Base-by-base conservation (phyloP, 176 grass and related monocot species). In the Tuctoria greenei region DNA sequence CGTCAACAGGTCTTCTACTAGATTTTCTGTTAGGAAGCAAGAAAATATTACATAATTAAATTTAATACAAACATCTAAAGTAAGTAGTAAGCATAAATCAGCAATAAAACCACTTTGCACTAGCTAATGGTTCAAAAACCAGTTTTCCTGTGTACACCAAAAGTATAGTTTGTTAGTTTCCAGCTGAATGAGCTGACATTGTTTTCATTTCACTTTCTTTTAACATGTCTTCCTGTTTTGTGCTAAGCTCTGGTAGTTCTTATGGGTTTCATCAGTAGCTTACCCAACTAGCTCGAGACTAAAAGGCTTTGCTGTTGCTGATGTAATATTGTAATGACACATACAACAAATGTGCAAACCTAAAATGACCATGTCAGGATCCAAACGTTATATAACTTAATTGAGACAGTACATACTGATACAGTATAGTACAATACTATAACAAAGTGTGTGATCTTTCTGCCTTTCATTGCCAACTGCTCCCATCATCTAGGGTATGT, bases 11-110 rank as follows among this genome's bases (percentile, higher is more conserved):
- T 83, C 83, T 79, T 92, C 76, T 0, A 86, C 72, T 31, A 86
- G 72, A 86, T 92, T 92, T 59, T 92, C 90, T 92, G 71, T 82
- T 83, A 73, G 36, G 56, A 74, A 55, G 26, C n/a, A 79, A 38
- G 26, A 79, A 74, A 69, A 44, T 26, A 62, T 20, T 8, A 34
- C 26, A 76, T n/a, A 51, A 10, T 37, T 44, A 68, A 12, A 79
- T 68, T 35, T n/a, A 10, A 38, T 2, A 38, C 15, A 7, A 54
- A 39, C 36, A 55, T 36, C 42, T 42, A 59, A 79, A 50, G 7
- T 10, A 67, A 21, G 7, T 7, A 60, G 4, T 51, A 76, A 56
- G 8, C 7, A 14, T 7, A 67, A 23, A 74, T 44, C 81, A 36
- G 37, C 12, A 74, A 64, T 11, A 49, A 80, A 66, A 61, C 41